Percentiles rank a stretch among this genome's conserved stretches.
Evolutionary conservation across 2,329 filamentous ascomycete genomes (phyloP).

Genomic region (Trichoderma harzianum): DNA sequence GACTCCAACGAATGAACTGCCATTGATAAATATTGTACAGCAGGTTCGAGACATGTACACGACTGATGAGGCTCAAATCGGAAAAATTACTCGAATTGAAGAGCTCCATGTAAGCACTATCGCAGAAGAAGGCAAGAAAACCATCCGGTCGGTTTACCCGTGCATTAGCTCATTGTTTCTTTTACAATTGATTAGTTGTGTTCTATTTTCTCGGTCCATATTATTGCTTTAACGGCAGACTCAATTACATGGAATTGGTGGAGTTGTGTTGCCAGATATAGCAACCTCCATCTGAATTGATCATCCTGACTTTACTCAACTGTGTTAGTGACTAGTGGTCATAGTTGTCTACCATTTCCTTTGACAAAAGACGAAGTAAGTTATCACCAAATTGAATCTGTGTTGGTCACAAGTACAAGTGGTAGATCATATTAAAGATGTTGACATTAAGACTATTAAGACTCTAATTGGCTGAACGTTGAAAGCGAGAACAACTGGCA

Average conservation of each 20-base stretch:
- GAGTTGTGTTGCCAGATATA: background rate
- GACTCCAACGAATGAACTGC: background rate
- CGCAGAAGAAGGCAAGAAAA: background rate
- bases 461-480: background rate
- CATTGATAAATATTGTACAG: fast-evolving
- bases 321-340: background rate
- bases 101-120: background rate
- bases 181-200: background rate
- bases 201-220: background rate
- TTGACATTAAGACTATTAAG: background rate
- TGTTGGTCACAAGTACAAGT: background rate
- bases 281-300: background rate
- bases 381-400: background rate
- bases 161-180: background rate
- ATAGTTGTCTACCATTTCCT: background rate
- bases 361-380: background rate
- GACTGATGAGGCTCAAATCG: background rate
- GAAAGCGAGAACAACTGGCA: background rate
- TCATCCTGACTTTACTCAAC: no score
- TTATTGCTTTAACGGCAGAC: background rate
- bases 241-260: background rate
- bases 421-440: background rate
- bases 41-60: background rate
- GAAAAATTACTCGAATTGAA: background rate
- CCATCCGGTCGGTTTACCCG: background rate